phyloP scores from a whole-genome alignment of 73 alveolate species.

The Paramecium tetraurelia region DNA sequence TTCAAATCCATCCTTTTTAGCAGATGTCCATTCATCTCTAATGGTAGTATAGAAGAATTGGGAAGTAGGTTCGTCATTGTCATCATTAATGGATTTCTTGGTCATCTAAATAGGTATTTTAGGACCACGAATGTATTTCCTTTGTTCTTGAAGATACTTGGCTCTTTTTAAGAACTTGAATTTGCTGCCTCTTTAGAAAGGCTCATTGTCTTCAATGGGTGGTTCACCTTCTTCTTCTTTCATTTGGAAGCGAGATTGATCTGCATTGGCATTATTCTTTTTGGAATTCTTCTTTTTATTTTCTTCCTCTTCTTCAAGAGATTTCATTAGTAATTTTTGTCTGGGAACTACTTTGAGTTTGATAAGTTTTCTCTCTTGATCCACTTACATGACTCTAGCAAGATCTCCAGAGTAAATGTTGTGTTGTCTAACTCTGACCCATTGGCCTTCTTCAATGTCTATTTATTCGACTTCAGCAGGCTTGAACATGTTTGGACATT shows the following conservation, averaged over 20 bases:
- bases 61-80: background rate
- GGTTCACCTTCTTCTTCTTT: slow-evolving; percentile 6
- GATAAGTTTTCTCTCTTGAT: background rate
- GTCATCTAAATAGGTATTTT: background rate
- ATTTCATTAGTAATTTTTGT: background rate
- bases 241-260: slow-evolving; percentile 8
- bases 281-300: slow-evolving; percentile 1
- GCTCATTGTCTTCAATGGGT: background rate
- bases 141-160: background rate
- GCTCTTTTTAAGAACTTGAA: background rate
- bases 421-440: slow-evolving; percentile 37
- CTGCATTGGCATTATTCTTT: background rate
- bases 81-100: background rate
- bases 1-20: slow-evolving; percentile 45
- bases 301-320: background rate
- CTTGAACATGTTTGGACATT: background rate
- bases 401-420: background rate
- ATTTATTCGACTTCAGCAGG: background rate
- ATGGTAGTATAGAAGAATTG: background rate
- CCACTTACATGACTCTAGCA: slow-evolving; percentile 35
- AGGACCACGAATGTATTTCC: slow-evolving; percentile 18
- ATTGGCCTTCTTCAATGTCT: slow-evolving; percentile 3
- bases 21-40: slow-evolving; percentile 40
- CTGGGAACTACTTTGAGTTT: background rate
- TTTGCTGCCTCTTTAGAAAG: slow-evolving; percentile 1